Evolutionary conservation across 495 filamentous ascomycete species (phyloP).

Genomic region (Penicillium crystallinum): DNA sequence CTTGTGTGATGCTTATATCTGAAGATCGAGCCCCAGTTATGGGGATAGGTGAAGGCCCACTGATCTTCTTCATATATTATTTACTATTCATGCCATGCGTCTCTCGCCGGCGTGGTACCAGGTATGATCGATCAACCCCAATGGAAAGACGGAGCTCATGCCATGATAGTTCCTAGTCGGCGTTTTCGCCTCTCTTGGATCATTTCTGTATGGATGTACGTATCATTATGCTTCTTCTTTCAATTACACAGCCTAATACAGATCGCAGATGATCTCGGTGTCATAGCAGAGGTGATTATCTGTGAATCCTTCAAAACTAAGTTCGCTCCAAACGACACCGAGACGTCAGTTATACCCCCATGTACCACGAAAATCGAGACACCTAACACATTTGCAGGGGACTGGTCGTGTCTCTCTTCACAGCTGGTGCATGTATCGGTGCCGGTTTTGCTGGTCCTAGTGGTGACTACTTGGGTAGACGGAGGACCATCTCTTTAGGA

Average conservation of each 20-base stretch:
- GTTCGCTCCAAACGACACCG: conserved; percentile 47
- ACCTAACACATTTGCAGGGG: conserved; percentile 36
- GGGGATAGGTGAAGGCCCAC: conserved; percentile 17
- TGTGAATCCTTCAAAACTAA: conserved; percentile 43
- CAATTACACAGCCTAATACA: conserved; percentile 7
- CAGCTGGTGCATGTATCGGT: conserved; percentile 42
- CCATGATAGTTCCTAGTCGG: conserved; percentile 52
- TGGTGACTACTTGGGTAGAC: conserved; percentile 38
- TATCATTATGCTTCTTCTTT: conserved; percentile 9
- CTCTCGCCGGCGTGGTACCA: conserved; percentile 53
- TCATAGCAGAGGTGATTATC: conserved; percentile 57
- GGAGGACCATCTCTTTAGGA: conserved; percentile 40
- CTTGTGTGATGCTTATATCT: background rate
- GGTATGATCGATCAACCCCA: conserved; percentile 25
- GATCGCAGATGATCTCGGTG: conserved; percentile 45
- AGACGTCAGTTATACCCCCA: conserved; percentile 43
- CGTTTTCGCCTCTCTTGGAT: conserved; percentile 59
- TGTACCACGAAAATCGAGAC: background rate
- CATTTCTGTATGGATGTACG: conserved; percentile 54
- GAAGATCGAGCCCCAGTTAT: background rate
- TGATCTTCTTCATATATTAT: conserved; percentile 8
- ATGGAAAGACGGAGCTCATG: background rate
- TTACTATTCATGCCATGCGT: conserved; percentile 37
- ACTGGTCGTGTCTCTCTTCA: conserved; percentile 65
- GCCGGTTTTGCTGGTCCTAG: conserved; percentile 33